A percentile compares a stretch with the other conserved stretches of the same genome.
Conservation (phyloP, 129 eudicot genomes). For the Helianthus tuberosus region DNA sequence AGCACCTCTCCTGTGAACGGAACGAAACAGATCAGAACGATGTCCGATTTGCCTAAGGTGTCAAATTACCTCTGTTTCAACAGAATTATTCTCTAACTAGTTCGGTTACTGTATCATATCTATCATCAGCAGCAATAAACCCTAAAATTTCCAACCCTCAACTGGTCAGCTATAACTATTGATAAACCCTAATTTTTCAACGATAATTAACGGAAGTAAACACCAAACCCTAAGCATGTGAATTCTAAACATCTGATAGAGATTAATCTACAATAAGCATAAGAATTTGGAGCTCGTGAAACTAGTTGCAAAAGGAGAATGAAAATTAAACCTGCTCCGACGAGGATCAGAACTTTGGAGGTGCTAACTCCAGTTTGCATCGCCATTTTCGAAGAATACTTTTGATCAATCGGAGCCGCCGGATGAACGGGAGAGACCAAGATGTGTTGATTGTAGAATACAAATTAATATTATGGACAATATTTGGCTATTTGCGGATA, state of each 20-base stretch:
- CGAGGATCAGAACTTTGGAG: conserved; percentile 80
- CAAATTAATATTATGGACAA: no score
- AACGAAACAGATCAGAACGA: no score
- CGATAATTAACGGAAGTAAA: background rate
- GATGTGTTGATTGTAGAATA: no score
- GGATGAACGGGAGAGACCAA: background rate
- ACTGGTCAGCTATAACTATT: background rate
- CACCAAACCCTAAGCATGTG: background rate
- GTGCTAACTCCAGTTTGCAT: conserved; percentile 74
- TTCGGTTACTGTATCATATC: background rate
- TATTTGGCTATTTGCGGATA: no score
- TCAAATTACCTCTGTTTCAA: background rate
- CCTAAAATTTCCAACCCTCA: background rate
- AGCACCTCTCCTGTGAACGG: no score
- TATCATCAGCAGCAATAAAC: conserved; percentile 12
- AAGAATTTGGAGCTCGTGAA: conserved; percentile 14
- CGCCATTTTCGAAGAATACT: conserved; percentile 48
- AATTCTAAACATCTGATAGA: background rate
- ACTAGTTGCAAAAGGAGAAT: background rate
- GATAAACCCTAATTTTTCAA: conserved; percentile 1
- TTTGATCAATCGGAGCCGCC: conserved; percentile 9
- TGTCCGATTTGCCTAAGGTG: no score
- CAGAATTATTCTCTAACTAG: background rate
- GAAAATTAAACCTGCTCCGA: conserved; percentile 61
- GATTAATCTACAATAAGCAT: background rate